A percentile compares a stretch with the other conserved stretches of the same genome.
Evolutionary conservation across 148 eudicot species (phyloP).

Genomic region (Salicornia ramosissima): DNA sequence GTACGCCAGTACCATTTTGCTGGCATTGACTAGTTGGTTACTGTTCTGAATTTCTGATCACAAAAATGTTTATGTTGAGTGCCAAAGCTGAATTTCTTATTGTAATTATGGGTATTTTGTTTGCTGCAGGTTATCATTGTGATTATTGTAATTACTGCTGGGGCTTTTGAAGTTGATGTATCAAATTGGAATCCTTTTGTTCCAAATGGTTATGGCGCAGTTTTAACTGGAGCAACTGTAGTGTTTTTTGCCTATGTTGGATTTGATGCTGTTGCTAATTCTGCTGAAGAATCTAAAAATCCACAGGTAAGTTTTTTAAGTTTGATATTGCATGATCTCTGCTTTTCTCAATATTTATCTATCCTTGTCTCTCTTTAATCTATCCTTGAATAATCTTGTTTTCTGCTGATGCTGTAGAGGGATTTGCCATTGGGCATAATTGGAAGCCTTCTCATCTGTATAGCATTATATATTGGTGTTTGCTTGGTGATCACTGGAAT

Average conservation of each 20-base stretch:
- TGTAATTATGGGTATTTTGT: neutral
- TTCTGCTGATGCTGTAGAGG: slow-evolving; percentile 39
- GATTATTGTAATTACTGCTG: slow-evolving; percentile 62
- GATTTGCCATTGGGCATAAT: slow-evolving; percentile 94
- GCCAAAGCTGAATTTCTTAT: neutral
- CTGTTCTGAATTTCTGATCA: neutral
- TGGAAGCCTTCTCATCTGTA: slow-evolving; percentile 79
- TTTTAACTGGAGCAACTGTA: slow-evolving; percentile 95
- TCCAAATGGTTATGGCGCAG: slow-evolving; percentile 64
- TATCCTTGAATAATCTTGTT: slow-evolving; percentile 2
- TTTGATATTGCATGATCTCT: neutral
- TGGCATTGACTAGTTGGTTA: neutral
- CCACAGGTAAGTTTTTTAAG: slow-evolving; percentile 58
- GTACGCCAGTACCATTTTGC: too few species aligned
- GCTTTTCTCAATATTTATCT: neutral
- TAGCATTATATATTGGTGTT: slow-evolving; percentile 73
- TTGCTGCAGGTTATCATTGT: slow-evolving; percentile 75
- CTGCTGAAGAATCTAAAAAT: slow-evolving; percentile 92
- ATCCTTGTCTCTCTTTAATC: neutral
- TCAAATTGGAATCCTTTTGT: slow-evolving; percentile 94
- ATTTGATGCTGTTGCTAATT: slow-evolving; percentile 98
- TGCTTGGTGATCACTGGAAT: slow-evolving; percentile 97
- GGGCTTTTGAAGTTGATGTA: slow-evolving; percentile 81
- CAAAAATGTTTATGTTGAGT: slow-evolving; percentile 2
- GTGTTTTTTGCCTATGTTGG: slow-evolving; percentile 98